Base-by-base conservation (phyloP, 129 eudicot genomes). In the Mikania micrantha region DNA sequence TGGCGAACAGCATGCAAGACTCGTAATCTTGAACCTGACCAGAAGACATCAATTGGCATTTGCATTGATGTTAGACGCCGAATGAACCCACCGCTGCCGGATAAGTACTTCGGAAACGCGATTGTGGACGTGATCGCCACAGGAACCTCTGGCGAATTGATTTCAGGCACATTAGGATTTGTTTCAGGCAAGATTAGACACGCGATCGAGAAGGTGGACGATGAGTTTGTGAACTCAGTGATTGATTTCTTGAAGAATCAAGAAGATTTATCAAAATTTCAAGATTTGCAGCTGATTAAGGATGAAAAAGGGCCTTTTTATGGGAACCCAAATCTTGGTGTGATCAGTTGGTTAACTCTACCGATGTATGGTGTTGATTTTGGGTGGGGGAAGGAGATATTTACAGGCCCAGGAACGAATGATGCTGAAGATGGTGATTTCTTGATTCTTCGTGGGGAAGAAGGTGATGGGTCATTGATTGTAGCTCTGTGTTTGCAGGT, bases 81-180 rank as follows among this genome's bases (percentile, higher is more conserved):
- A 2, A 69, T 82, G 74, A 41, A 78, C 2, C 95, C 95, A 7
- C 85, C 86, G 0, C 53, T 88, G 54, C 91, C 91, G 0, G 64
- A 73, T 9, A 72, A 66, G 22, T 88, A 77, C 79, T 88, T 82
- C 25, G 91, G 95, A 42, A 85, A 85, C 21, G 95, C 86, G n/a
- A 75, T 88, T 3, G 15, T 85, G 2, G 83, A 79, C 17, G 86
- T 85, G 70, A 57, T 71, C 17, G 87, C 87, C 21, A 34, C 54
- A 0, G 71, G 84, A n/a, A 35, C 32, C 2, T 58, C 88, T 0
- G 83, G 81, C 0, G 88, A 85, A 70, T 45, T 88, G 7, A 56
- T 78, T 1, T 62, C 81, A 0, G 70, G n/a, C 48, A 81, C 88
- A 21, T 61, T 87, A 29, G 77, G 83, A 41, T 75, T 72, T 49